phyloP scores from a whole-genome alignment of 805 yeast genomes.

The Tetrapisispora iriomotensis region DNA sequence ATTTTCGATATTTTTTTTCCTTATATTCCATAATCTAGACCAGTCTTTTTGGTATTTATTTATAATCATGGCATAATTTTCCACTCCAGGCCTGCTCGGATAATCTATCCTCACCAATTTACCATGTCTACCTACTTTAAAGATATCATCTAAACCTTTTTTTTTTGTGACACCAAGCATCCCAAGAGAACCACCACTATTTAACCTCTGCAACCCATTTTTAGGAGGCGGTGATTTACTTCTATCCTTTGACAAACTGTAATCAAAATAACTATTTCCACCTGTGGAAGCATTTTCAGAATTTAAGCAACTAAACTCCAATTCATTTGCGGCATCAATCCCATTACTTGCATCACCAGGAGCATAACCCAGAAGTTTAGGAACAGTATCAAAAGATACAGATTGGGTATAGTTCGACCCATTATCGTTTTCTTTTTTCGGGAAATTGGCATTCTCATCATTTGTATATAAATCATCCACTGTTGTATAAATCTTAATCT shows the following conservation, averaged over 20 bases:
- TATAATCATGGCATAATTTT: constrained; percentile 24
- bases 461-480: not conserved
- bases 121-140: constrained; percentile 24
- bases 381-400: constrained; percentile 30
- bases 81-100: constrained; percentile 27
- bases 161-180: too few relatives aligned
- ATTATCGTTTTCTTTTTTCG: not conserved
- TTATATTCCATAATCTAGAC: constrained; percentile 15
- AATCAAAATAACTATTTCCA: not conserved
- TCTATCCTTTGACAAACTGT: not conserved
- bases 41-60: constrained; percentile 19
- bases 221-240: constrained; percentile 7
- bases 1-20: constrained; percentile 12
- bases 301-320: not conserved
- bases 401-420: constrained; percentile 10
- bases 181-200: constrained; percentile 1
- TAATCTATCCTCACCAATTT: constrained; percentile 27
- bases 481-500: constrained; percentile 7
- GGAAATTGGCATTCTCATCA: not conserved
- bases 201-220: not conserved
- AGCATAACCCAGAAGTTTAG: constrained; percentile 15
- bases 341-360: constrained; percentile 9
- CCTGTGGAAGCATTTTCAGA: not conserved
- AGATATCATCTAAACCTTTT: constrained; percentile 8
- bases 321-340: not conserved